Conservation (phyloP, 345 rosid genomes). For the Pseudoturritis turrita region DNA sequence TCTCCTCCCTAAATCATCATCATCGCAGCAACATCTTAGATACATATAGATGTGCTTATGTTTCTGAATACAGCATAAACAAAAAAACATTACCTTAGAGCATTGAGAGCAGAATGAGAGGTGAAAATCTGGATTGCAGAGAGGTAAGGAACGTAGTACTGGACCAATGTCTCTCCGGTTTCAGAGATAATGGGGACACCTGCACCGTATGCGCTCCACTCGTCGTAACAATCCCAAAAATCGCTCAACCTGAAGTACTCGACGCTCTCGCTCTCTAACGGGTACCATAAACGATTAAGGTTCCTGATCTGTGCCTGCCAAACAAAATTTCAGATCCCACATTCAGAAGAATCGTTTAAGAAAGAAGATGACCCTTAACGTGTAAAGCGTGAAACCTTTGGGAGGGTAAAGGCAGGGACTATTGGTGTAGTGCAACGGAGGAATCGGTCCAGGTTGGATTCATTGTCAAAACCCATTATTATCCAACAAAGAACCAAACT, state of each 20-base stretch:
- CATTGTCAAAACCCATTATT: constrained; percentile 16
- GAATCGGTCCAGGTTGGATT: constrained; percentile 30
- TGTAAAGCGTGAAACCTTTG: constrained; percentile 19
- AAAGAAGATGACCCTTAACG: neutral
- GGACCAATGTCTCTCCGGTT: constrained; percentile 69
- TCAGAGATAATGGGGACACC: constrained; percentile 70
- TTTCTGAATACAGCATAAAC: neutral
- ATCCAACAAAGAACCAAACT: neutral
- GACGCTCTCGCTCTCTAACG: constrained; percentile 67
- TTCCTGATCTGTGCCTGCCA: constrained; percentile 73
- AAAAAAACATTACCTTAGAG: constrained; percentile 43
- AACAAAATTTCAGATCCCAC: neutral
- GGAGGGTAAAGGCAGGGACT: constrained; percentile 18
- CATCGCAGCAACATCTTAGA: constrained; percentile 17
- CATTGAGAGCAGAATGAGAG: constrained; percentile 51
- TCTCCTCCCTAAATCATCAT: constrained; percentile 34
- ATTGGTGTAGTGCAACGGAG: constrained; percentile 26
- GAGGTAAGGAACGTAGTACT: constrained; percentile 94
- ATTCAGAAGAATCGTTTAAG: neutral
- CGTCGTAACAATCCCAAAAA: constrained; percentile 85
- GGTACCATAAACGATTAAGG: constrained; percentile 78
- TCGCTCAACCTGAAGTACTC: constrained; percentile 76
- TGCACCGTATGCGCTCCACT: constrained; percentile 99
- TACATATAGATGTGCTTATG: neutral
- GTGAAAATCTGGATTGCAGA: constrained; percentile 94